Conservation (phyloP, 768 basidiomycete genomes). For the Hydnomerulius pinastri region DNA sequence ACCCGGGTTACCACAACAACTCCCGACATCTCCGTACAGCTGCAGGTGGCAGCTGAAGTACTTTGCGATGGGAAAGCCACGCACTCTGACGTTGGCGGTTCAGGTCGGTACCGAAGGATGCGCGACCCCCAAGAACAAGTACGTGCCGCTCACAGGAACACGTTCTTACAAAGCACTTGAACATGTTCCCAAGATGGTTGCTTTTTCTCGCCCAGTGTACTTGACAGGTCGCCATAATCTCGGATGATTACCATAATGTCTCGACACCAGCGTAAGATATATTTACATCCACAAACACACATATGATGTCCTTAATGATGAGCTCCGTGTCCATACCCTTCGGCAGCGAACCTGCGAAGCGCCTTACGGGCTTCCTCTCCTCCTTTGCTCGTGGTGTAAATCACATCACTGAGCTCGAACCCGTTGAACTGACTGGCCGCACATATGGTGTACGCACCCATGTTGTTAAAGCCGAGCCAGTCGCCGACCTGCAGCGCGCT, state of each 20-base stretch:
- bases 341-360: slow-evolving; percentile 50
- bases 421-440: slow-evolving; percentile 97
- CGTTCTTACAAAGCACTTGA: background rate
- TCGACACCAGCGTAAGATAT: slow-evolving; percentile 3
- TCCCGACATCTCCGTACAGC: slow-evolving; percentile 8
- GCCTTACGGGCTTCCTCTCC: slow-evolving; percentile 54
- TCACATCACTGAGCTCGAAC: slow-evolving; percentile 76
- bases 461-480: slow-evolving; percentile 96
- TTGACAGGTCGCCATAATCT: background rate
- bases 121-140: background rate
- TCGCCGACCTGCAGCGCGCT: slow-evolving; percentile 82
- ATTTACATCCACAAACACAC: slow-evolving; percentile 14
- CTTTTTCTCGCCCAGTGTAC: background rate
- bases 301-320: slow-evolving; percentile 12
- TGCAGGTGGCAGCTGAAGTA: background rate
- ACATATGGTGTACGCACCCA: slow-evolving; percentile 99
- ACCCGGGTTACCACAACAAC: slow-evolving; percentile 15
- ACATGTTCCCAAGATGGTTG: slow-evolving; percentile 1
- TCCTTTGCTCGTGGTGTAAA: slow-evolving; percentile 71
- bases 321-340: slow-evolving; percentile 39
- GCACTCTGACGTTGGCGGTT: background rate
- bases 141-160: background rate
- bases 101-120: background rate
- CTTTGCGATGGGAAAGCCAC: background rate
- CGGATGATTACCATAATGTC: slow-evolving; percentile 15